A percentile compares a stretch with the other conserved stretches of the same genome.
These are phyloP conservation scores for Tuber melanosporum DNA, from an alignment of 495 filamentous ascomycete species.

Conservation along the genomic window DNA sequence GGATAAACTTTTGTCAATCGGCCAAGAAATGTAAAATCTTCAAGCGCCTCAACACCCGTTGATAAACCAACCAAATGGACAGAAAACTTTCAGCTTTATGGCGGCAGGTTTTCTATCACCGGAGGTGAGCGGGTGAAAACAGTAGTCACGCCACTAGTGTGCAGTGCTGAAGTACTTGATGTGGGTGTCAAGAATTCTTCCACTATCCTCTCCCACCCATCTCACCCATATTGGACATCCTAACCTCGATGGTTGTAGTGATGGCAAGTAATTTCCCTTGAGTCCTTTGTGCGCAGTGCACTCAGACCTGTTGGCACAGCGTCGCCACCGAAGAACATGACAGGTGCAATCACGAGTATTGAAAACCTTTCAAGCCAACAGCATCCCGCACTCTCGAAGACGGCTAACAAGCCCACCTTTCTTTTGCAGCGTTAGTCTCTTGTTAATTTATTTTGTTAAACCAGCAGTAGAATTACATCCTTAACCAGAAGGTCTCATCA, in stretches of 20 bases:
- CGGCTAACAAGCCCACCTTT: too few species aligned
- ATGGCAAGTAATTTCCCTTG: not conserved
- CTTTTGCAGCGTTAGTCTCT: too few species aligned
- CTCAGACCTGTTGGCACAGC: too few species aligned
- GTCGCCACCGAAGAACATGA: too few species aligned
- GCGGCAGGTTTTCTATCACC: not conserved
- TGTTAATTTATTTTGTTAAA: too few species aligned
- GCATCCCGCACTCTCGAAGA: too few species aligned
- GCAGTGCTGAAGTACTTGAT: not conserved
- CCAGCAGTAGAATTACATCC: too few species aligned
- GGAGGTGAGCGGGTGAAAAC: not conserved
- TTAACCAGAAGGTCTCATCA: too few species aligned
- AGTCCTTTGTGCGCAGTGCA: not conserved
- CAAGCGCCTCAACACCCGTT: not conserved
- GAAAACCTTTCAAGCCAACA: too few species aligned
- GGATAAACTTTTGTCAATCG: not conserved
- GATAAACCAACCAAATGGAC: not conserved
- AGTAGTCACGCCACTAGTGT: not conserved
- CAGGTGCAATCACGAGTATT: too few species aligned
- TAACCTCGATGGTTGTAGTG: not conserved
- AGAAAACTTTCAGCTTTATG: not conserved
- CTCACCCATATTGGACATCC: not conserved
- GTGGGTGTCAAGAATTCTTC: not conserved
- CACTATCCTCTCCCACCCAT: not conserved
- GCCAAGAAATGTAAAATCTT: not conserved